Base-by-base conservation (phyloP, 202 grass and related monocot genomes). In the Setaria italica region DNA sequence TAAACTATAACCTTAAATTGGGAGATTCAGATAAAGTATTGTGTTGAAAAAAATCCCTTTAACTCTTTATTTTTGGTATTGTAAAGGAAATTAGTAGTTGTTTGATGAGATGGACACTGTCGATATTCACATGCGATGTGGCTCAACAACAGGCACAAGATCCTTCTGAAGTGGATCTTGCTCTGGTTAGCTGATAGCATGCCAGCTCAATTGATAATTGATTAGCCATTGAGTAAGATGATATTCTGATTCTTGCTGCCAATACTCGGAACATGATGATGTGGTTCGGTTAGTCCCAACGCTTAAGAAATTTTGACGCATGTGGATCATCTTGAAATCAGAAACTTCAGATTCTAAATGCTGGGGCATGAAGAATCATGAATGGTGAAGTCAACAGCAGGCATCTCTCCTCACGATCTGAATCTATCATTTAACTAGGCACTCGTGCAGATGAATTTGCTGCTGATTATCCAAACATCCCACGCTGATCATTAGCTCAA, bases 81-180 rank as follows among this genome's bases (percentile, higher is more conserved):
- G 9, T 57, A 19, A 57, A 42, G 9, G 5, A n/a, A 20, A 57
- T 57, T 57, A 57, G 54, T 57, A 48, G 34, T 11, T 43, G 51
- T 54, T 54, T 17, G 51, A 54, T 15, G 51, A 16, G 51, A 54
- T 54, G 51, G 17, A 16, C 14, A 17, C 53, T 37, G 20, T 13
- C 43, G 71, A 17, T 16, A 50, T 17, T 54, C 51, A 57, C 19
- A 57, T 57, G 54, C 7, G 5, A 57, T 57, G 54, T 57, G 54
- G 54, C 19, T 57, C 19, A 57, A 34, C 47, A 45, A 59, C 34
- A 88, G 60, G 80, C 32, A 70, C 67, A 77, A 49, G 71, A 70
- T 70, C 62, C 72, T 64, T 46, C 8, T 43, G 17, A 17, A 64
- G 13, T 42, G 75, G 48, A 88, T 79, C 47, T 84, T 79, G 87